phyloP scores from a whole-genome alignment of 345 rosid species.

The Dipteronia dyeriana region DNA sequence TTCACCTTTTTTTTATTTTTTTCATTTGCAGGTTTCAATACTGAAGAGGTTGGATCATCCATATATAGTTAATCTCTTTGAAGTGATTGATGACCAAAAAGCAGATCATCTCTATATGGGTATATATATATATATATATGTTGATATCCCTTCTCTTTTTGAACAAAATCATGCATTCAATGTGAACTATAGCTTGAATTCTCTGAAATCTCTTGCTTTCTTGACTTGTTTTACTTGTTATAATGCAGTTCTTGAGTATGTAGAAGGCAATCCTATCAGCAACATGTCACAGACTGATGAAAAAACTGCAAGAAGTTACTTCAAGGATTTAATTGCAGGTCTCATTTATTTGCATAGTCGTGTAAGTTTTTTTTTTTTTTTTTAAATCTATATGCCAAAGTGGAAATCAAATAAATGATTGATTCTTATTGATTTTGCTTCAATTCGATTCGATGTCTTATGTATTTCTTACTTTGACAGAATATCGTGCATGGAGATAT shows the following conservation, averaged over 20 bases:
- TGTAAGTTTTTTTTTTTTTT: no score
- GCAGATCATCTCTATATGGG: conserved; percentile 23
- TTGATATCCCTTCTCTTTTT: not conserved
- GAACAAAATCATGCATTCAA: not conserved
- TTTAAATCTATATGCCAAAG: not conserved
- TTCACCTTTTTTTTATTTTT: not conserved
- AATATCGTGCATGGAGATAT: conserved; percentile 13
- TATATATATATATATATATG: not conserved
- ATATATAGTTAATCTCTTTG: conserved; percentile 16
- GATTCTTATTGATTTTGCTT: not conserved
- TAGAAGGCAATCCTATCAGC: not conserved
- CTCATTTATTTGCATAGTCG: conserved; percentile 11
- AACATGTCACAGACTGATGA: not conserved
- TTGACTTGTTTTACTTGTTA: not conserved
- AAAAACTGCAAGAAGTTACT: conserved; percentile 3
- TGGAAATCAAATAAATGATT: not conserved
- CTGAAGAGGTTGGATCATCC: conserved; percentile 24
- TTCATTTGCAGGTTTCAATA: conserved; percentile 13
- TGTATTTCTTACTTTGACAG: not conserved
- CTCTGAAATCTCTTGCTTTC: not conserved
- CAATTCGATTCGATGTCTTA: not conserved
- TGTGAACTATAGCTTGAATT: not conserved
- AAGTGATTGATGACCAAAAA: conserved; percentile 20
- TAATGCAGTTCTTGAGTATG: conserved; percentile 7
- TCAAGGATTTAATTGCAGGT: conserved; percentile 10